Percentiles rank a stretch among this genome's conserved stretches.
phyloP scores from a whole-genome alignment of 2,329 filamentous ascomycete species.

The Keithomyces neogunnii region DNA sequence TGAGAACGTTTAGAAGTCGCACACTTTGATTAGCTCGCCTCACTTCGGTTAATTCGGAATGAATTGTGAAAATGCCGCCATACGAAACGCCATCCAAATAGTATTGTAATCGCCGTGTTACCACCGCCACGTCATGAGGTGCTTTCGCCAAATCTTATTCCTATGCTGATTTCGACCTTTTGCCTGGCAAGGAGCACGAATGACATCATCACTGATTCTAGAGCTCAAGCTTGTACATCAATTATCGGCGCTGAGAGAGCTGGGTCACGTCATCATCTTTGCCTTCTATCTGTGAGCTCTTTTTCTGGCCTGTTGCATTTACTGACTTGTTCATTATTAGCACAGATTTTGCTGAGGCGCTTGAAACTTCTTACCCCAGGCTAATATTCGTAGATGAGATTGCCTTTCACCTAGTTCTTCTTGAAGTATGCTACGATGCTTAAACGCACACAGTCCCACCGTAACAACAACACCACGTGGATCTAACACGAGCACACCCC shows the following conservation, averaged over 20 bases:
- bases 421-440: too few species aligned
- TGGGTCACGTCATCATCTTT: neutral
- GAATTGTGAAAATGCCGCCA: slow-evolving; percentile 24
- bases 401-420: too few species aligned
- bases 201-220: neutral
- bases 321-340: neutral
- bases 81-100: slow-evolving; percentile 16
- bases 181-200: neutral
- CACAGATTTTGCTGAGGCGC: neutral
- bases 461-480: too few species aligned
- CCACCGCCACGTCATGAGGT: slow-evolving; percentile 7
- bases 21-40: slow-evolving; percentile 7
- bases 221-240: neutral
- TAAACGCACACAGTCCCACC: too few species aligned
- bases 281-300: neutral
- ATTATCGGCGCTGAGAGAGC: neutral
- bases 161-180: neutral
- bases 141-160: neutral
- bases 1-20: slow-evolving; percentile 7
- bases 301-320: neutral
- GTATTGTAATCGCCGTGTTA: slow-evolving; percentile 23
- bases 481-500: too few species aligned
- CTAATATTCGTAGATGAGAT: neutral
- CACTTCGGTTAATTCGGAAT: slow-evolving; percentile 17
- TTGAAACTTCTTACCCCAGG: neutral